phyloP scores from a whole-genome alignment of 192 early-diverging fungal genomes.

The Endogone sp. region DNA sequence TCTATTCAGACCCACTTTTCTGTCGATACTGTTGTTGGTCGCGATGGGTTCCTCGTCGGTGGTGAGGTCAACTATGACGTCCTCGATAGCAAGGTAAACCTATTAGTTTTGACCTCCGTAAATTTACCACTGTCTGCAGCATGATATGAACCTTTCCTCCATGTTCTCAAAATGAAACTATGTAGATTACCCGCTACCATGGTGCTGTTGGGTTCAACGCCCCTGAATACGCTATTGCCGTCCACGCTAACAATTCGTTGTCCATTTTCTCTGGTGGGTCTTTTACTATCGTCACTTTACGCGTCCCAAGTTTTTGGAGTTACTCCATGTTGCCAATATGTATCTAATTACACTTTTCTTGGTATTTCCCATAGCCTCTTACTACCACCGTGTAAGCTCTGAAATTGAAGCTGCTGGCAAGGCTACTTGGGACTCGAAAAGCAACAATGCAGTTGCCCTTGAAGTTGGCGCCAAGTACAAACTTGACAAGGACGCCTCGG shows the following conservation, averaged over 20 bases:
- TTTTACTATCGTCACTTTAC: no score
- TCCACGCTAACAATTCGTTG: slow-evolving; percentile 91
- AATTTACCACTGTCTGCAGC: background rate
- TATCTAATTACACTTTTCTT: no score
- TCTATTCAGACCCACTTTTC: slow-evolving; percentile 67
- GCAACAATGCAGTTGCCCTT: slow-evolving; percentile 68
- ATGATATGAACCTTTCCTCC: no score
- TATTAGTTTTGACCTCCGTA: background rate
- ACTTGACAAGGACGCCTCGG: slow-evolving; percentile 82
- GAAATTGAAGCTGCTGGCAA: slow-evolving; percentile 94
- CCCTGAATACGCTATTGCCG: slow-evolving; percentile 82
- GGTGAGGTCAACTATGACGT: slow-evolving; percentile 95
- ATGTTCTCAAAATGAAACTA: background rate
- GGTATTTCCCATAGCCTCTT: no score
- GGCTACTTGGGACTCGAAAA: slow-evolving; percentile 84
- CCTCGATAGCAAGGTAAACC: slow-evolving; percentile 68
- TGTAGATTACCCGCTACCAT: slow-evolving; percentile 75
- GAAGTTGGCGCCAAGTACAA: slow-evolving; percentile 95
- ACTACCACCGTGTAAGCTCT: slow-evolving; percentile 93
- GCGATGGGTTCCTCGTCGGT: slow-evolving; percentile 87
- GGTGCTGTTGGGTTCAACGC: slow-evolving; percentile 82
- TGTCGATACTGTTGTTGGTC: slow-evolving; percentile 85
- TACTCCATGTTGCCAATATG: slow-evolving; percentile 91
- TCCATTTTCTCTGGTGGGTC: slow-evolving; percentile 63
- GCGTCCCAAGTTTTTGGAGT: no score